Percentiles rank a stretch among this genome's conserved stretches.
phyloP scores from a whole-genome alignment of 257 asterid genomes.

The Nicotiana otophora region DNA sequence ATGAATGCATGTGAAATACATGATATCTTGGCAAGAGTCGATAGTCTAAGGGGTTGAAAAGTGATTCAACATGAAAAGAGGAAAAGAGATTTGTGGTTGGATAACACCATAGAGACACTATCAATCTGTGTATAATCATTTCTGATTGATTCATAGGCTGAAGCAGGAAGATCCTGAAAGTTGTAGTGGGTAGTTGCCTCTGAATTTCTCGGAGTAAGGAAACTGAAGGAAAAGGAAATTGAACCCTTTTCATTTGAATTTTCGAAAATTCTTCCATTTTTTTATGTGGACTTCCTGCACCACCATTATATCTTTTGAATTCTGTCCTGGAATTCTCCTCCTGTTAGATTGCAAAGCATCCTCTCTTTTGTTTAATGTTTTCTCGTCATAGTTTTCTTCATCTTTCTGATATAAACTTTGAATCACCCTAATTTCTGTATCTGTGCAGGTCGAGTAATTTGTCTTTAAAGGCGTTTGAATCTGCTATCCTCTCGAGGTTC shows the following conservation, averaged over 20 bases:
- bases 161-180: background rate
- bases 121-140: background rate
- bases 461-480: slow-evolving; percentile 56
- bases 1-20: background rate
- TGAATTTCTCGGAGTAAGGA: background rate
- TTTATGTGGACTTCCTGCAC: background rate
- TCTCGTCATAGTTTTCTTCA: background rate
- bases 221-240: background rate
- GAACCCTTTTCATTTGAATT: background rate
- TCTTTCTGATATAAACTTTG: background rate
- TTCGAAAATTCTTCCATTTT: background rate
- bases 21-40: background rate
- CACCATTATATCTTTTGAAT: background rate
- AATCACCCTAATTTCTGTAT: slow-evolving; percentile 7
- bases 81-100: background rate
- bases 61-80: background rate
- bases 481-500: slow-evolving; percentile 49
- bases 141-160: background rate
- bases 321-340: background rate
- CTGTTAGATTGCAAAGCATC: background rate
- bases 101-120: background rate
- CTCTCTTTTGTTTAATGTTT: background rate
- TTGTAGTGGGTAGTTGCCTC: background rate
- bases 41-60: background rate
- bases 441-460: slow-evolving; percentile 67